These are phyloP conservation scores for Crotalaria pallida DNA, from an alignment of 306 rosid genomes.

Conservation along the genomic window DNA sequence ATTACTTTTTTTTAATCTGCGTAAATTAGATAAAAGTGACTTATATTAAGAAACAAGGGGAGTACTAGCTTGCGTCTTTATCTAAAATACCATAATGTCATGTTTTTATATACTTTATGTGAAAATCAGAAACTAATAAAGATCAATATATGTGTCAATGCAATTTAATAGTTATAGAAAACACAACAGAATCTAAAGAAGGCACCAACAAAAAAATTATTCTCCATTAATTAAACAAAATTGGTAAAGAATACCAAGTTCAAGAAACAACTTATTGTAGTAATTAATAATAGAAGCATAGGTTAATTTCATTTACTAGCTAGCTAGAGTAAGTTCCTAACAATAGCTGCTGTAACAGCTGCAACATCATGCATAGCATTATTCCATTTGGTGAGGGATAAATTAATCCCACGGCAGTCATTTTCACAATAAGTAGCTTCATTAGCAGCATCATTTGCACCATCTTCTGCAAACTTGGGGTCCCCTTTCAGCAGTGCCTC, in stretches of 20 bases:
- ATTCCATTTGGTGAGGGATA: conserved; percentile 27
- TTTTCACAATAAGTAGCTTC: conserved; percentile 39
- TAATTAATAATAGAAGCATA: background rate
- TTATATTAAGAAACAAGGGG: no score
- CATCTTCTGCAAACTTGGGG: conserved; percentile 40
- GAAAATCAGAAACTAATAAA: no score
- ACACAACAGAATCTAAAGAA: background rate
- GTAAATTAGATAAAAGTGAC: no score
- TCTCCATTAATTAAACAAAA: background rate
- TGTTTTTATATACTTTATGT: no score
- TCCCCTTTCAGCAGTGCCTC: conserved; percentile 46
- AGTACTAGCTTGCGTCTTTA: background rate
- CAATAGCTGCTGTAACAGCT: conserved; percentile 34
- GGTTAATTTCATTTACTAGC: background rate
- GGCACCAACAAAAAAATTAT: background rate
- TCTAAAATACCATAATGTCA: background rate
- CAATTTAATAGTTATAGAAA: background rate
- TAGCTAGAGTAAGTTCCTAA: conserved; percentile 16
- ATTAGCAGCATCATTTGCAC: conserved; percentile 29
- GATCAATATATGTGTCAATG: no score
- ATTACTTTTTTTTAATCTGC: no score
- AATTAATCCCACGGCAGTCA: conserved; percentile 26
- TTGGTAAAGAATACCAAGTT: background rate
- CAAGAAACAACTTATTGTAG: background rate
- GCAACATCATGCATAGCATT: conserved; percentile 32